Evolutionary conservation across 345 rosid species (phyloP).

Genomic region (Excoecaria cochinchinensis): DNA sequence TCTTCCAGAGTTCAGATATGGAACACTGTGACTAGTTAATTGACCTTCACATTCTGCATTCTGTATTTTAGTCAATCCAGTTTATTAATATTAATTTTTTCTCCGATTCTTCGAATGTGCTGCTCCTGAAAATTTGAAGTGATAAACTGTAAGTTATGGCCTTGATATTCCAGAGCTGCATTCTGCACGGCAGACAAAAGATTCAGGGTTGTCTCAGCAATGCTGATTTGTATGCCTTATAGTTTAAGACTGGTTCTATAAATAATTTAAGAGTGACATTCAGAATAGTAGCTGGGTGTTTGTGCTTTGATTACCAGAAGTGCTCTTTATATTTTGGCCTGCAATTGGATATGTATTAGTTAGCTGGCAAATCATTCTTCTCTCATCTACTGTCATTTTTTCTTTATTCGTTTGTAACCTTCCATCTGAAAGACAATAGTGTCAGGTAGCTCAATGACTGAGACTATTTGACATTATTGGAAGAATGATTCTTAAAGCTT

Average conservation of each 20-base stretch:
- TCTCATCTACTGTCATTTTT: neutral
- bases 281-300: constrained; percentile 18
- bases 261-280: constrained; percentile 13
- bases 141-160: constrained; percentile 14
- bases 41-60: neutral
- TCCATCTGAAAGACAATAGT: neutral
- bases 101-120: neutral
- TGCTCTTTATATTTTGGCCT: constrained; percentile 11
- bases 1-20: constrained; percentile 11
- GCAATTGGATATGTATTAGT: constrained; percentile 2
- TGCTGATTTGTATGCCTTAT: constrained; percentile 19
- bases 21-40: constrained; percentile 1
- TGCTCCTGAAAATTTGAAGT: constrained; percentile 19
- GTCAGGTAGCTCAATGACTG: constrained; percentile 1
- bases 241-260: constrained; percentile 21
- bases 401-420: neutral
- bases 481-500: neutral
- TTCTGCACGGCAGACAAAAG: constrained; percentile 28
- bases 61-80: constrained; percentile 1
- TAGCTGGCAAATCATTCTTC: constrained; percentile 11
- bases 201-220: constrained; percentile 24
- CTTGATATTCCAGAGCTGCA: constrained; percentile 26
- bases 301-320: constrained; percentile 17
- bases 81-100: constrained; percentile 15
- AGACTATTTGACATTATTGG: neutral